phyloP scores from a whole-genome alignment of 148 eudicot species.

The Dysphania ambrosioides region DNA sequence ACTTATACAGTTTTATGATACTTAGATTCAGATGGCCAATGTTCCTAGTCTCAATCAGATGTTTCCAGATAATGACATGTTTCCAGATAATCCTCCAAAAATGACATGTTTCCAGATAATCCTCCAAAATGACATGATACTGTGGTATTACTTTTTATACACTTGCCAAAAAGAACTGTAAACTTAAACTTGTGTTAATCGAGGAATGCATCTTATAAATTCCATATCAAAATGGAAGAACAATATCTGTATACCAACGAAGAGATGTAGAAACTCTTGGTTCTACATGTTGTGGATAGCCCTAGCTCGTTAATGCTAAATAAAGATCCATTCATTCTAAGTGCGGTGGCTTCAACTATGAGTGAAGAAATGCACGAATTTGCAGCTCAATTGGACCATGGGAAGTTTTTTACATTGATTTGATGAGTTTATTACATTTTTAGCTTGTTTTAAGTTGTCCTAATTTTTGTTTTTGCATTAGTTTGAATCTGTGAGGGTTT shows the following conservation, averaged over 20 bases:
- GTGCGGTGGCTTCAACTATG: too few species aligned
- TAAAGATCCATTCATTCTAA: too few species aligned
- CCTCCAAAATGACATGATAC: too few species aligned
- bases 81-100: neutral
- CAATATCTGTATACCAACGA: constrained; percentile 44
- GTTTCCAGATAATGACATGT: neutral
- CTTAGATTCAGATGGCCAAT: neutral
- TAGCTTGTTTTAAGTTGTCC: too few species aligned
- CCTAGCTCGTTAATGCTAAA: too few species aligned
- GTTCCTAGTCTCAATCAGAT: neutral
- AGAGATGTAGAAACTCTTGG: constrained; percentile 29
- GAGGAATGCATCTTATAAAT: neutral
- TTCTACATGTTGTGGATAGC: too few species aligned
- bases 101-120: neutral
- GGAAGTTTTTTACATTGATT: too few species aligned
- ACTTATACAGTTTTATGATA: neutral
- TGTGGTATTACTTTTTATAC: neutral
- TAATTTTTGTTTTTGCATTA: too few species aligned
- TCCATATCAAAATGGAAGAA: neutral
- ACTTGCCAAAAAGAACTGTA: neutral
- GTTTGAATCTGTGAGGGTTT: too few species aligned
- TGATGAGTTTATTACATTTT: too few species aligned
- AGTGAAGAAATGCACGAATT: too few species aligned
- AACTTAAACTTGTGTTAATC: neutral
- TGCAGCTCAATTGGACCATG: too few species aligned